Conservation (phyloP, 2,329 filamentous ascomycete species). For the Fusarium continuum region DNA sequence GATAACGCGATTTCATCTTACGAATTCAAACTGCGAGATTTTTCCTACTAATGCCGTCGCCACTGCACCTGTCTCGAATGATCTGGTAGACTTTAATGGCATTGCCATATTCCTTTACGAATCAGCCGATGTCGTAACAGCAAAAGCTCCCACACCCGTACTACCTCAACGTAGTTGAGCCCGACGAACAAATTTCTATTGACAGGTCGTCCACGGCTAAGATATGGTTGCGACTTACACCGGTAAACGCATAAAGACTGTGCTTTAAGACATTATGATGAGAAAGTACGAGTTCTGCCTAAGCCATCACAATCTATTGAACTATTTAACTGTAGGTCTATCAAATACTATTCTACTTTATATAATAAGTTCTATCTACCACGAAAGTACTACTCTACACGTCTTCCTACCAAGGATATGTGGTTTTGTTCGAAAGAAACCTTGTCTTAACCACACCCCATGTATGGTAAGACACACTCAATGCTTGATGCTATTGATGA, state of each 20-base stretch:
- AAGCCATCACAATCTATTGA: too few relatives aligned
- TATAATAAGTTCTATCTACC: too few relatives aligned
- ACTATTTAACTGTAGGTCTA: too few relatives aligned
- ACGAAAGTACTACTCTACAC: too few relatives aligned
- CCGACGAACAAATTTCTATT: slow-evolving; percentile 45
- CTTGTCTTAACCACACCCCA: neutral
- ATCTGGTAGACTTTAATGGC: slow-evolving; percentile 42
- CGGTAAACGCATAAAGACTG: slow-evolving; percentile 40
- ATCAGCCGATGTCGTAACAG: slow-evolving; percentile 32
- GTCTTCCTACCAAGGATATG: too few relatives aligned
- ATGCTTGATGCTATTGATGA: neutral
- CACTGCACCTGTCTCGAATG: slow-evolving; percentile 22
- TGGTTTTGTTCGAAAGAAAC: too few relatives aligned
- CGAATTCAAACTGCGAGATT: slow-evolving; percentile 10
- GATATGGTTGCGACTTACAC: slow-evolving; percentile 44
- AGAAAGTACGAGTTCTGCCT: too few relatives aligned
- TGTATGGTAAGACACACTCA: neutral
- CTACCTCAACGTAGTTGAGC: slow-evolving; percentile 43
- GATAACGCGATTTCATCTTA: neutral
- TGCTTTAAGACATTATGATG: too few relatives aligned
- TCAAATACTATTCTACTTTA: too few relatives aligned
- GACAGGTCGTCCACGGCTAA: slow-evolving; percentile 42
- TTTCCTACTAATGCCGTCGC: slow-evolving; percentile 36
- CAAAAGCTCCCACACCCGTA: slow-evolving; percentile 44
- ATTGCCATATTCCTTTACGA: slow-evolving; percentile 46